These are phyloP conservation scores for Yamadazyma ubonensis DNA, from an alignment of 805 yeast species.

Conservation along the genomic window DNA sequence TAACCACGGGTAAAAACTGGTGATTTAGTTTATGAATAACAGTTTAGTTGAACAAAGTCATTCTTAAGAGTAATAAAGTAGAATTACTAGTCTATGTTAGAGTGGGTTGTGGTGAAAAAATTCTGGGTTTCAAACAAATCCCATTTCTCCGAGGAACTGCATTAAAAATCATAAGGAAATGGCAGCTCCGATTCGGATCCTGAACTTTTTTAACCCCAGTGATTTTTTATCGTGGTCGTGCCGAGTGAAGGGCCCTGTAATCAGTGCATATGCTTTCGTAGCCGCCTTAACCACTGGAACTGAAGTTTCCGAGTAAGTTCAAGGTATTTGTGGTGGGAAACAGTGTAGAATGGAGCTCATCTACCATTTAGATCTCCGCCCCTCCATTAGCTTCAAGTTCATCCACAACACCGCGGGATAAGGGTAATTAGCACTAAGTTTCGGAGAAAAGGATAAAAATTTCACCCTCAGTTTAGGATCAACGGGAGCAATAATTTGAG, in stretches of 20 bases:
- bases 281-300: background rate
- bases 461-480: constrained; percentile 6
- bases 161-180: constrained; percentile 2
- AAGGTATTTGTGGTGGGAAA: too few relatives aligned
- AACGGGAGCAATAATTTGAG: constrained; percentile 14
- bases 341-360: too few relatives aligned
- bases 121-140: background rate
- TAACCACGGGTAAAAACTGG: background rate
- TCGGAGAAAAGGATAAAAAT: constrained; percentile 2
- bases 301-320: background rate
- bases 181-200: constrained; percentile 7
- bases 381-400: too few relatives aligned
- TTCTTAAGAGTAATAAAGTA: too few relatives aligned
- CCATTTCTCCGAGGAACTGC: constrained; percentile 8
- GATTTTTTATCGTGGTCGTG: too few relatives aligned
- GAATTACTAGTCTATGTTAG: too few relatives aligned
- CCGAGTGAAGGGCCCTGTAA: background rate
- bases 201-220: constrained; percentile 1
- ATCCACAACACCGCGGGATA: too few relatives aligned
- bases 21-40: background rate
- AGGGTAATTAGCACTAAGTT: too few relatives aligned
- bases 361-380: too few relatives aligned
- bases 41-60: too few relatives aligned
- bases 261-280: constrained; percentile 5
- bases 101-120: too few relatives aligned